Base-by-base conservation (phyloP, 306 rosid genomes). In the Cicer chorassanicum region DNA sequence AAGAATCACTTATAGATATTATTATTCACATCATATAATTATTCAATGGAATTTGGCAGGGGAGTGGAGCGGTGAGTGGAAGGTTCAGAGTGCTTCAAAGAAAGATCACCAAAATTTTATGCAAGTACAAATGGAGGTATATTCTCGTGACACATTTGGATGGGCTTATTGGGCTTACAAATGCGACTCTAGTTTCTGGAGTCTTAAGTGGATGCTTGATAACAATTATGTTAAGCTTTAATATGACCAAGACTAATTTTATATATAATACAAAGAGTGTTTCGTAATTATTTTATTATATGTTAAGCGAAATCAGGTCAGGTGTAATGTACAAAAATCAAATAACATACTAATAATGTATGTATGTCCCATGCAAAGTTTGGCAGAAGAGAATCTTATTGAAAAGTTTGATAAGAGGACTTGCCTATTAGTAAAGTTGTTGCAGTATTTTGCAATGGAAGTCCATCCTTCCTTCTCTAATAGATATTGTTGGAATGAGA, bases 81-180 rank as follows among this genome's bases (percentile, higher is more conserved):
- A 50, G 6, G 72, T 63, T 29, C 29, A 13, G 41, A 44, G 39
- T 51, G 93, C 85, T 46, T 56, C 89, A 42, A 82, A 69, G 78
- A 2, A 74, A 72, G 87, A 83, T 38, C 70, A 65, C 62, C 84
- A 85, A 36, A 42, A 57, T 24, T 89, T 81, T 77, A 64, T 51
- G 10, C 18, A 81, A 43, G 79, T 56, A 24, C 89, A 87, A 40
- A 11, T 77, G 68, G 57, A 81, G 2, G 93, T 87, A 7, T 87
- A 89, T 11, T 80, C 83, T 19, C 56, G 48, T 39, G 93, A 89
- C 51, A 81, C 83, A 44, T 89, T 87, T 68, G 91, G 91, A 76
- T 83, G 91, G 91, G 91, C 88, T 11, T 89, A 81, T 78, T 89
- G 91, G 91, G 76, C 91, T 5, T 89, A 87, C 81, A 85, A 67